Percentiles rank a stretch among this genome's conserved stretches.
Evolutionary conservation across 1,139 yeast genomes (phyloP).

Genomic region (Geotrichum carabidarum): DNA sequence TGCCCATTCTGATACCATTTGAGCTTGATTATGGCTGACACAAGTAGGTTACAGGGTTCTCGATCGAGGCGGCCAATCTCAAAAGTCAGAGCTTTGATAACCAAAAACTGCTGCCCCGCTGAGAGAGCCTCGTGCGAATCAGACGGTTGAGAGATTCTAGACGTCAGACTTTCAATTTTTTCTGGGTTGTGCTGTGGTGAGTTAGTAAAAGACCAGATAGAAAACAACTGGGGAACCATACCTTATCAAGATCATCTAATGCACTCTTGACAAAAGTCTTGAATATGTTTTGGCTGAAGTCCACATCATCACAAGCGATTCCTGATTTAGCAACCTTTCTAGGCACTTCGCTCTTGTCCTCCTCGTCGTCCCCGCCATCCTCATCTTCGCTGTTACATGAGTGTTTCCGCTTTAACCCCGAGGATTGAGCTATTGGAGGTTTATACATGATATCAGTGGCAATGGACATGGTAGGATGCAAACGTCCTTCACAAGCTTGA

Average conservation of each 20-base stretch:
- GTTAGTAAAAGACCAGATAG: not conserved
- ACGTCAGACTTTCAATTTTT: conserved; percentile 44
- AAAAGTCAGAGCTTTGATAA: conserved; percentile 46
- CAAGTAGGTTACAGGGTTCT: conserved; percentile 42
- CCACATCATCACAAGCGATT: not conserved
- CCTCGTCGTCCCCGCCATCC: not conserved
- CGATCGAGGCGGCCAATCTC: conserved; percentile 51
- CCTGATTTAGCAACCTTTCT: not conserved
- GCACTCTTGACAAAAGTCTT: conserved; percentile 61
- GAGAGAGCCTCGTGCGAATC: conserved; percentile 43
- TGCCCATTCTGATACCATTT: conserved; percentile 52
- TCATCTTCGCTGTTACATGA: not conserved
- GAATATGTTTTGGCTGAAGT: conserved; percentile 41
- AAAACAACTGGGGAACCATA: conserved; percentile 33
- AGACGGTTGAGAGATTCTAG: conserved; percentile 43
- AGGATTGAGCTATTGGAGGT: not conserved
- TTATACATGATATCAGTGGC: not conserved
- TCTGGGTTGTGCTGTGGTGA: conserved; percentile 38
- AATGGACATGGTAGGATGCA: not conserved
- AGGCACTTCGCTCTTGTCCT: not conserved
- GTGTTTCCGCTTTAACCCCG: not conserved
- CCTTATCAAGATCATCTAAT: conserved; percentile 58
- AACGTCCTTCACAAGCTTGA: too few species aligned
- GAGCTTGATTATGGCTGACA: conserved; percentile 48
- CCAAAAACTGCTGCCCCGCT: conserved; percentile 40